A percentile compares a stretch with the other conserved stretches of the same genome.
phyloP scores from a whole-genome alignment of 192 early-diverging fungal species.

The Entrophospora sp. region DNA sequence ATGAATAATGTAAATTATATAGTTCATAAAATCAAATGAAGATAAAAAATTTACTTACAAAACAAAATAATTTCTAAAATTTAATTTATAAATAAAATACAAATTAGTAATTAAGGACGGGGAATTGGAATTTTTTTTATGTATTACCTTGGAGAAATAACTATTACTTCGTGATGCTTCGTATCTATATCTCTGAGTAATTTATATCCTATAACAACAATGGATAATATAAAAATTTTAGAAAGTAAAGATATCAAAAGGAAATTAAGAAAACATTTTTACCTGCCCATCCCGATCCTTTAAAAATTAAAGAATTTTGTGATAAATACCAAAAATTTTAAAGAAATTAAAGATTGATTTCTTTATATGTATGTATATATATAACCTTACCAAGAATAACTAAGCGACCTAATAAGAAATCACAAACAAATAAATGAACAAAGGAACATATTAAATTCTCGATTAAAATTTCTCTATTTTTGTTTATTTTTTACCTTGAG shows the following conservation, averaged over 20 bases:
- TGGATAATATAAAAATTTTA: neutral
- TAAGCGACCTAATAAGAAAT: constrained; percentile 20
- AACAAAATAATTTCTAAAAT: constrained; percentile 1
- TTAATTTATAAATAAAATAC: constrained; percentile 3
- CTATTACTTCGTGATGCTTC: constrained; percentile 57
- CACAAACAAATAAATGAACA: neutral
- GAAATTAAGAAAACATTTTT: neutral
- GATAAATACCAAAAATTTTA: neutral
- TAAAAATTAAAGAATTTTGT: neutral
- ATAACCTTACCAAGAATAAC: constrained; percentile 27
- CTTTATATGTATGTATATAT: too few species aligned
- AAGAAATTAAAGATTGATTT: too few species aligned
- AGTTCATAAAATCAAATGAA: neutral
- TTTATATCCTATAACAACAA: constrained; percentile 49
- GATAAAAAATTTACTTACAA: neutral
- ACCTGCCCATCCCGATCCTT: constrained; percentile 54
- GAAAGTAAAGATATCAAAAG: too few species aligned
- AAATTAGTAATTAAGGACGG: neutral
- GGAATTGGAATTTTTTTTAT: too few species aligned
- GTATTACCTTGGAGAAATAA: constrained; percentile 70
- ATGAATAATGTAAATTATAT: constrained; percentile 23
- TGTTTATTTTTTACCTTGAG: constrained; percentile 35
- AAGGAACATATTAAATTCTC: neutral
- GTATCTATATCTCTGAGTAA: constrained; percentile 63
- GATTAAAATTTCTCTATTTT: too few species aligned